These are phyloP conservation scores for Fraxinus baroniana DNA, from an alignment of 305 asterid species.

Conservation along the genomic window DNA sequence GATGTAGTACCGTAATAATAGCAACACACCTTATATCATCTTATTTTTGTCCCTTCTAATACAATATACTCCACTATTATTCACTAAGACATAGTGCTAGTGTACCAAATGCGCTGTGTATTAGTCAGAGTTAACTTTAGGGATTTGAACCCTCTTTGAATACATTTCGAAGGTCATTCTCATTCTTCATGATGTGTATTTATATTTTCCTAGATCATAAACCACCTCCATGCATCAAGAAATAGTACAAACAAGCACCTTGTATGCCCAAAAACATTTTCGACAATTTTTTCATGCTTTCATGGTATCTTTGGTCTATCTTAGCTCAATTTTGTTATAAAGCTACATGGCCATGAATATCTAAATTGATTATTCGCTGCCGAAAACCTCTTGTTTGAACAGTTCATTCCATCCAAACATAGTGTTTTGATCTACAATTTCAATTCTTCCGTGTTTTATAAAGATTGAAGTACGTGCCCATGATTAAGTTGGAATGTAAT, in stretches of 20 bases:
- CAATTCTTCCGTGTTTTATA: neutral
- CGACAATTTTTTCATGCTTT: neutral
- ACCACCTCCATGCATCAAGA: neutral
- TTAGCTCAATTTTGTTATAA: neutral
- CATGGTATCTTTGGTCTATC: neutral
- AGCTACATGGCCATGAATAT: neutral
- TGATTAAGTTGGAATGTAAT: neutral
- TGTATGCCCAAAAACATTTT: neutral
- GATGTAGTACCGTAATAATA: neutral
- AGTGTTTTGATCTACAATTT: neutral
- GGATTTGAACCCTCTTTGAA: neutral
- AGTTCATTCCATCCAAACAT: neutral
- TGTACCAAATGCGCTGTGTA: neutral
- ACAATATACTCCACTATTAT: neutral
- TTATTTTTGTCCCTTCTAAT: neutral
- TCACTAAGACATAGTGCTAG: neutral
- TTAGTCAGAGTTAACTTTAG: neutral
- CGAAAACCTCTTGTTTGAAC: too few relatives aligned
- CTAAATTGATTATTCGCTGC: neutral
- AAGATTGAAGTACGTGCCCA: neutral
- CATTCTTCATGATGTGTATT: neutral
- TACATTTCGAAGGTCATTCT: neutral
- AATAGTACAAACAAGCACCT: neutral
- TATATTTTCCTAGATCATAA: neutral
- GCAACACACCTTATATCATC: neutral